Evolutionary conservation across 208 protist genomes (phyloP), one percentile per base, ranked within the genome.

Genomic region (Trichomonas vaginalis): DNA sequence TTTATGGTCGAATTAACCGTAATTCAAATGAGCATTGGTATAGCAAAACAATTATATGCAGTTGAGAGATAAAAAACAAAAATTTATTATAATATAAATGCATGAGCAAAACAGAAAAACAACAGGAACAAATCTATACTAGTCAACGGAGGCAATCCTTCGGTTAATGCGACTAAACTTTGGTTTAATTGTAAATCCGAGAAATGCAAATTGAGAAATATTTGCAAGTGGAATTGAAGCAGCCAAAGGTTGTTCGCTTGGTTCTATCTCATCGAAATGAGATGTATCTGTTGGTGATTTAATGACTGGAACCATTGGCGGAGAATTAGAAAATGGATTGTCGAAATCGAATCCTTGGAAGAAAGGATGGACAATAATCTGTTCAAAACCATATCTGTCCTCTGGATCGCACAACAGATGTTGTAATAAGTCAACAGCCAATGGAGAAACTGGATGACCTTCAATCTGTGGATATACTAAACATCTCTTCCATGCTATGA

Each of bases 401-500:
- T 51, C n/a, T 23, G 42, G 37, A 0, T 51, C 47, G 37, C 88
- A 95, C 10, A 95, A 4, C 14, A 95, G 39, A 45, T 95, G 45
- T 46, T 62, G 0, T 0, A 95, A 70, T 9, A 95, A 70, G 39
- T 95, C 88, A 15, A 95, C 32, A 8, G 88, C 88, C 35, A 42
- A 27, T 56, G 21, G 40, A 6, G 86, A 95, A 51, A 95, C 40
- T 37, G 79, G 27, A 6, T 10, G 27, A 39, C 40, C 70, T 39
- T 39, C 12, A 40, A n/a, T 42, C 17, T 39, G 6, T 35, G 88
- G 88, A 45, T 70, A 51, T 21, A 35, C 4, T 15, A 98, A 82
- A 4, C 95, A 96, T 62, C 96, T 47, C 46, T 95, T 95, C 46
- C 96, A 98, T 96, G 97, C 96, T 17, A 98, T 48, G 95, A 98